phyloP scores from a whole-genome alignment of 768 basidiomycete genomes.

The Amanita fuliginea region DNA sequence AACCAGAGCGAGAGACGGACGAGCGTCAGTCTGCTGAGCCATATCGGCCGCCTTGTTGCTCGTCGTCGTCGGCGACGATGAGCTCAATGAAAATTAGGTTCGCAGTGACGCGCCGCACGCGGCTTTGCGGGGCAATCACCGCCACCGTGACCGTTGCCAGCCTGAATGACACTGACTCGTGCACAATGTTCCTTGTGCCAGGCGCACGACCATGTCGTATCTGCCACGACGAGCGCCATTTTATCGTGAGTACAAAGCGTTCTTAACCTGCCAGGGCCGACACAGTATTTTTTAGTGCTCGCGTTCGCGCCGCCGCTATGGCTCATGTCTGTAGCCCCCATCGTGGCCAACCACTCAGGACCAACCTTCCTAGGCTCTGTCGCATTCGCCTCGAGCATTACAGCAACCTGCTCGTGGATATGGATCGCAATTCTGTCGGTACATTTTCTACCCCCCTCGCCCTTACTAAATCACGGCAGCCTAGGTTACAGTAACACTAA shows the following conservation, averaged over 20 bases:
- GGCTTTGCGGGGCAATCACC: not conserved
- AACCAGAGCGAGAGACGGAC: conserved; percentile 21
- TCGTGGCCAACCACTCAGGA: conserved; percentile 23
- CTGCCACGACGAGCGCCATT: not conserved
- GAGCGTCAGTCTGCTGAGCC: not conserved
- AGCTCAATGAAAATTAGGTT: not conserved
- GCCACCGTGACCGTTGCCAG: too few relatives aligned
- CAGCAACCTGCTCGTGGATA: conserved; percentile 21
- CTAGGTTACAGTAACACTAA: conserved; percentile 17
- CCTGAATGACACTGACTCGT: not conserved
- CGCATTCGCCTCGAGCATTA: conserved; percentile 19
- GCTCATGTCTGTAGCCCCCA: conserved; percentile 13
- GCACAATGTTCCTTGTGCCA: not conserved
- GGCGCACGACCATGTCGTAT: not conserved
- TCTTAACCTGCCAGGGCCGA: not conserved
- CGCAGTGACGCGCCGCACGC: not conserved
- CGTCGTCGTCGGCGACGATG: not conserved
- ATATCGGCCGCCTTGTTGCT: not conserved
- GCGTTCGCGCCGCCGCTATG: not conserved
- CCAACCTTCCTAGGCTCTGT: conserved; percentile 19
- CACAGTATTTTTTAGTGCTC: not conserved
- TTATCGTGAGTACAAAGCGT: not conserved
- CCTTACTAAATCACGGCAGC: conserved; percentile 9
- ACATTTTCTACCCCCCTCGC: not conserved
- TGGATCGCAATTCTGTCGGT: conserved; percentile 24